These are phyloP conservation scores for Entophlyctis luteolus DNA, from an alignment of 192 early-diverging fungal genomes.

Conservation along the genomic window DNA sequence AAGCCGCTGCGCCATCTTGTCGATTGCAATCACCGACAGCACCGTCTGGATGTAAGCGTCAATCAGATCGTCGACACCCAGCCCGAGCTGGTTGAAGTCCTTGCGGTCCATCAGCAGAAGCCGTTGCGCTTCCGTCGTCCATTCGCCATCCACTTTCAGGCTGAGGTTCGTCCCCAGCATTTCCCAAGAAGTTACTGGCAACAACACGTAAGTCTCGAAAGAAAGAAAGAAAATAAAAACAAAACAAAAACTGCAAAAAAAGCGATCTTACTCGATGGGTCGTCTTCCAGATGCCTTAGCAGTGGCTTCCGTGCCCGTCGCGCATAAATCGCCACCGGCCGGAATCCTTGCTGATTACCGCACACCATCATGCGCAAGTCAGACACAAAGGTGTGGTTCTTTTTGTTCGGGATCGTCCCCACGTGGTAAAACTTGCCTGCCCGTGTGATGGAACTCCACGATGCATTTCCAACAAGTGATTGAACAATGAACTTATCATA, in stretches of 20 bases:
- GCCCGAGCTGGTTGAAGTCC: slow-evolving; percentile 80
- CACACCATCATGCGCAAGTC: slow-evolving; percentile 86
- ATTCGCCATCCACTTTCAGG: slow-evolving; percentile 49
- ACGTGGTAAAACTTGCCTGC: slow-evolving; percentile 86
- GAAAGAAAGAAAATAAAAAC: background rate
- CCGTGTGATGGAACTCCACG: slow-evolving; percentile 69
- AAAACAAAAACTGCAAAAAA: no score
- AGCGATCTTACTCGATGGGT: slow-evolving; percentile 44
- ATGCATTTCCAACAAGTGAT: slow-evolving; percentile 80
- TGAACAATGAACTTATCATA: slow-evolving; percentile 93
- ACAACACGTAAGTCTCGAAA: background rate
- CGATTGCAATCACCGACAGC: slow-evolving; percentile 77
- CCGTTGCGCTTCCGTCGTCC: slow-evolving; percentile 78
- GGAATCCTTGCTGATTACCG: slow-evolving; percentile 70
- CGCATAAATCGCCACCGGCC: slow-evolving; percentile 79
- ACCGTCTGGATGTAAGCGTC: slow-evolving; percentile 88
- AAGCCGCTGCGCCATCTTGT: slow-evolving; percentile 43
- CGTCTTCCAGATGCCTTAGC: slow-evolving; percentile 50
- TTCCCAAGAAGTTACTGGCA: slow-evolving; percentile 72
- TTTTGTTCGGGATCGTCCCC: slow-evolving; percentile 87
- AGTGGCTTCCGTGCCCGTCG: slow-evolving; percentile 72
- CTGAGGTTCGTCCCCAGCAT: background rate
- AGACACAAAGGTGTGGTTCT: slow-evolving; percentile 77
- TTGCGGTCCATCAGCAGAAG: slow-evolving; percentile 84
- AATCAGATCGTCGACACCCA: slow-evolving; percentile 81